A percentile compares a stretch with the other conserved stretches of the same genome.
Evolutionary conservation across 768 basidiomycete genomes (phyloP).

Genomic region (Naganishia vishniacii): DNA sequence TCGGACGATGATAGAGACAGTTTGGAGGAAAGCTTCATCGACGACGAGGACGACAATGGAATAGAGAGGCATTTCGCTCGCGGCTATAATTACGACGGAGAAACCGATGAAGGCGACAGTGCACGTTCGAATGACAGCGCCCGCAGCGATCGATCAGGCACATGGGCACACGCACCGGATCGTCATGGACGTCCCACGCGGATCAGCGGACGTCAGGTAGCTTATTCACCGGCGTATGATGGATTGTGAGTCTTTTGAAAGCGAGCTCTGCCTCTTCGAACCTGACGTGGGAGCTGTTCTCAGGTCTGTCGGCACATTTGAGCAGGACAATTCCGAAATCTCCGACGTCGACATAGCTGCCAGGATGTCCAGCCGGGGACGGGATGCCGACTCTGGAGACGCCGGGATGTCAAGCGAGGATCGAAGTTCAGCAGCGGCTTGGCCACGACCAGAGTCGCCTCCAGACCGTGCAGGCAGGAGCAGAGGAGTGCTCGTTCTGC

Average conservation of each 20-base stretch:
- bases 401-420: neutral
- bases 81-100: constrained; percentile 3
- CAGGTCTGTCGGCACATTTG: neutral
- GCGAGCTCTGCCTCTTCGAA: neutral
- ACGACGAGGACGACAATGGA: constrained; percentile 4
- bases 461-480: neutral
- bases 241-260: neutral
- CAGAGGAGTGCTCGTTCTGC: neutral
- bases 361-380: neutral
- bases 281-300: neutral
- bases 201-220: neutral
- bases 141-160: neutral
- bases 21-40: neutral
- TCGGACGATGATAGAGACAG: neutral
- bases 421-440: neutral
- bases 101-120: constrained; percentile 4
- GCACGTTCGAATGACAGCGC: neutral
- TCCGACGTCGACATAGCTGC: neutral
- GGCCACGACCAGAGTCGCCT: neutral
- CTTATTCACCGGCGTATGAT: neutral
- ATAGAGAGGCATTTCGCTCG: constrained; percentile 4
- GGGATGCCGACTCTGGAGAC: neutral
- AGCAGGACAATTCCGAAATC: neutral
- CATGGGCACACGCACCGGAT: neutral
- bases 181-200: neutral